Percentiles rank a stretch among this genome's conserved stretches.
Evolutionary conservation across 805 yeast genomes (phyloP).

Genomic region (Candida hispaniensis): DNA sequence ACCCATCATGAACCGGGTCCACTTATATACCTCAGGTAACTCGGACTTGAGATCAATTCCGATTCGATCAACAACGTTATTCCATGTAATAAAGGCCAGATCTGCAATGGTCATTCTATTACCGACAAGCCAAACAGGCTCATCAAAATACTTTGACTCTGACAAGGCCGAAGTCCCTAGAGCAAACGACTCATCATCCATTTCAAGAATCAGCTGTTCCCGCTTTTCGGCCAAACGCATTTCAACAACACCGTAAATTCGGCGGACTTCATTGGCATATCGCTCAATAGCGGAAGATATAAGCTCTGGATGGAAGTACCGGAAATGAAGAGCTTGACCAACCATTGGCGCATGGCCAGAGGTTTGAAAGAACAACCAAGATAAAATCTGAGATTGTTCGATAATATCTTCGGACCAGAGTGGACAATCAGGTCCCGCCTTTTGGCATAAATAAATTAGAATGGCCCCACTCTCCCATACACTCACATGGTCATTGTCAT

Average conservation of each 20-base stretch:
- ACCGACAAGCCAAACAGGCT: constrained; percentile 93
- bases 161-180: constrained; percentile 82
- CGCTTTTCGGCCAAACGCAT: constrained; percentile 91
- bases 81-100: constrained; percentile 91
- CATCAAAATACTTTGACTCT: constrained; percentile 77
- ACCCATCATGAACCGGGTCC: constrained; percentile 94
- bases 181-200: constrained; percentile 75
- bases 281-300: constrained; percentile 82
- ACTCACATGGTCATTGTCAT: constrained; percentile 63
- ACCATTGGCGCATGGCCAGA: constrained; percentile 99
- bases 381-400: constrained; percentile 73
- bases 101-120: constrained; percentile 77
- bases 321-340: constrained; percentile 91
- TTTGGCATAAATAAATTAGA: constrained; percentile 64
- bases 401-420: constrained; percentile 69
- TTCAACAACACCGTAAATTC: constrained; percentile 47
- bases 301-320: constrained; percentile 76
- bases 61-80: constrained; percentile 84
- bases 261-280: constrained; percentile 33
- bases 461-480: constrained; percentile 96
- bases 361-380: constrained; percentile 92
- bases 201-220: constrained; percentile 74
- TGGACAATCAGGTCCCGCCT: constrained; percentile 49
- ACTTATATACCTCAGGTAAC: constrained; percentile 81
- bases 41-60: constrained; percentile 81